Percentiles rank a stretch among this genome's conserved stretches.
These are phyloP conservation scores for Prunella vulgaris DNA, from an alignment of 257 asterid genomes.

Conservation along the genomic window DNA sequence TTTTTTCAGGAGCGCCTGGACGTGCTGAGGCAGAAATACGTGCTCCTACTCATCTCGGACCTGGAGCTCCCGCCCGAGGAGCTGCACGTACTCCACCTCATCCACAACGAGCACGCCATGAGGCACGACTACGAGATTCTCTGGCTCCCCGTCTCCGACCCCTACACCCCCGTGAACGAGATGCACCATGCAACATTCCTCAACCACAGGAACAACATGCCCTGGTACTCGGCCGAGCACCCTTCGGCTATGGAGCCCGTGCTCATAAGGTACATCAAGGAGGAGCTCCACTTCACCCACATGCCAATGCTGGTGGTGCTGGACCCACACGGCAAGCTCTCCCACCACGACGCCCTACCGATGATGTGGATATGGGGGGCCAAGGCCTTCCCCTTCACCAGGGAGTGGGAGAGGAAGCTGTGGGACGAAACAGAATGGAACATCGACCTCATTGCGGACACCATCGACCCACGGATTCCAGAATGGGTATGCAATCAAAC, in stretches of 20 bases:
- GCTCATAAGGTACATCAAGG: constrained; percentile 49
- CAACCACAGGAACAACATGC: constrained; percentile 54
- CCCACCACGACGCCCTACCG: constrained; percentile 64
- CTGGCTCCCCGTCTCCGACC: constrained; percentile 74
- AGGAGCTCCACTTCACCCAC: constrained; percentile 52
- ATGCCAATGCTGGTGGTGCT: constrained; percentile 74
- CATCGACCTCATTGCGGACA: constrained; percentile 55
- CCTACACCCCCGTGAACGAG: constrained; percentile 17
- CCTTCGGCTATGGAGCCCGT: constrained; percentile 61
- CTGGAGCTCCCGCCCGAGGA: constrained; percentile 67
- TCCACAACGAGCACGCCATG: constrained; percentile 46
- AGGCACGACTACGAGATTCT: constrained; percentile 73
- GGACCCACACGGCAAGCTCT: constrained; percentile 76
- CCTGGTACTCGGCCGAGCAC: constrained; percentile 77
- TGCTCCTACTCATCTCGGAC: constrained; percentile 66
- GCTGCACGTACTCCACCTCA: constrained; percentile 63
- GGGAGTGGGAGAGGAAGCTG: constrained; percentile 46
- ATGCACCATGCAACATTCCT: constrained; percentile 32
- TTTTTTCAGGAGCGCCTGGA: constrained; percentile 52
- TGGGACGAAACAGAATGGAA: constrained; percentile 73
- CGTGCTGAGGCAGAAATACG: constrained; percentile 53
- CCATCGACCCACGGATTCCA: constrained; percentile 50
- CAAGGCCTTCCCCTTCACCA: constrained; percentile 74
- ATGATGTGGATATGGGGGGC: constrained; percentile 98
- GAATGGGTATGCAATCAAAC: constrained; percentile 48